Base-by-base conservation (phyloP, 2,329 filamentous ascomycete species). In the Aspergillus sp. region DNA sequence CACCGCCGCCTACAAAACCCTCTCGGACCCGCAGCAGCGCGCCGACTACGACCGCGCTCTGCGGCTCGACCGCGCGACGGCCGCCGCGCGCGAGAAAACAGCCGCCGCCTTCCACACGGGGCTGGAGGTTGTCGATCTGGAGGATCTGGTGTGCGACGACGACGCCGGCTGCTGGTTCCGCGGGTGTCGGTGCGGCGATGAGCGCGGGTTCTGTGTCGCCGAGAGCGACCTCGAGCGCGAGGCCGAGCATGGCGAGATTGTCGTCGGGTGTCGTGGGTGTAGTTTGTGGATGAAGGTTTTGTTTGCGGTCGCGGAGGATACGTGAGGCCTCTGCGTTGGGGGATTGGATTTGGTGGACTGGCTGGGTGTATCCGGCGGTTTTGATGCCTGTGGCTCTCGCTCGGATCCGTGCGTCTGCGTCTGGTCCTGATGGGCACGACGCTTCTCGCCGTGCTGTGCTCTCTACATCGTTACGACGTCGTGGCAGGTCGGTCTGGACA, bases 261-360 rank as follows among this genome's bases (percentile, higher is more conserved):
- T 84, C 43, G 76, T 83, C 16, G 82, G 82, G 2, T 87, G 84
- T 71, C 73, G 75, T 52, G 83, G 84, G 32, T 87, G 84, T 68
- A 86, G 83, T 75, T 73, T 87, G 53, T 86, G 81, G 79, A 73
- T 86, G 55, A 80, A 80, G 65, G 77, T 87, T 42, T 69, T 81
- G 57, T 87, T 86, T 73, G 80, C 76, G 19, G 76, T 81, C 44
- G 76, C 77, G 36, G 64, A 64, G 52, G 54, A 52, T 21, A 51
- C 9, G 25, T 29, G 25, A 29, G 6, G 9, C 25, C 25, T 3
- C 25, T 29, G 25, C 1, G 46, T 13, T 34, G 43, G 40, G 16
- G 14, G 53, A 32, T 11, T 34, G 19, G 21, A 3, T 31, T 40
- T 21, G 41, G 36, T 14, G 14, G 44, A 76, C 73, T 7, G 66